These are phyloP conservation scores for Canna indica DNA, from an alignment of 176 grass and related monocot genomes.

Conservation along the genomic window DNA sequence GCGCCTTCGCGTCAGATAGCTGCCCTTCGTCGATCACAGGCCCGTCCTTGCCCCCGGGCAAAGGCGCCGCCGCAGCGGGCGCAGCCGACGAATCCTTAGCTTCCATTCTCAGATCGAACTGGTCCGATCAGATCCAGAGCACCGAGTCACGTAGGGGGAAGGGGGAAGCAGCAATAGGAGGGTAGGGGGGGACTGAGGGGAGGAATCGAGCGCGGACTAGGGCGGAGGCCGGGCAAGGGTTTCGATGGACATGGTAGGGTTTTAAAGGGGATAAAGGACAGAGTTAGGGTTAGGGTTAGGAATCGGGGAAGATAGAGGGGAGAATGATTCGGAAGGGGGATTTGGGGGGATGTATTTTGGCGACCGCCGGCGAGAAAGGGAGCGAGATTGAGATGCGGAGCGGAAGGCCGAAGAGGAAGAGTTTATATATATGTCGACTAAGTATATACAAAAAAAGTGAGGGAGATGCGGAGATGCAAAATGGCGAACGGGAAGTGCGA, in stretches of 20 bases:
- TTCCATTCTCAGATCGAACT: slow-evolving; percentile 15
- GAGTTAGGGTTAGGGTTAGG: slow-evolving; percentile 4
- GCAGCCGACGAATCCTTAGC: slow-evolving; percentile 43
- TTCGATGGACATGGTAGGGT: slow-evolving; percentile 2
- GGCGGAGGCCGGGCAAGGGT: neutral
- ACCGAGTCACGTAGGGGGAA: neutral
- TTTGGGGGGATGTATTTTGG: neutral
- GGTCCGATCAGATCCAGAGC: slow-evolving; percentile 1
- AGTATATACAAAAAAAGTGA: slow-evolving; percentile 1
- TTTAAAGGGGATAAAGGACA: neutral
- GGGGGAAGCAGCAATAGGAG: neutral
- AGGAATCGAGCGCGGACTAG: neutral
- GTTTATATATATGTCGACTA: neutral
- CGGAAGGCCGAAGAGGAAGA: neutral
- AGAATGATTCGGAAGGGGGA: neutral
- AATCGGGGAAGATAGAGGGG: neutral
- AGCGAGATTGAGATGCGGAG: neutral
- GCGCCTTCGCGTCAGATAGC: slow-evolving; percentile 42
- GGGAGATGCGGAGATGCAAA: neutral
- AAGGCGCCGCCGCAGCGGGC: slow-evolving; percentile 6
- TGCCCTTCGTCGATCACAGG: slow-evolving; percentile 35
- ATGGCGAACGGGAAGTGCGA: neutral
- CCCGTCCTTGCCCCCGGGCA: neutral
- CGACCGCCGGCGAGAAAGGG: neutral
- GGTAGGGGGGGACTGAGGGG: too few species aligned